Percentiles rank a stretch among this genome's conserved stretches.
Conservation (phyloP, 2,329 filamentous ascomycete genomes). For the Penicillium expansum region DNA sequence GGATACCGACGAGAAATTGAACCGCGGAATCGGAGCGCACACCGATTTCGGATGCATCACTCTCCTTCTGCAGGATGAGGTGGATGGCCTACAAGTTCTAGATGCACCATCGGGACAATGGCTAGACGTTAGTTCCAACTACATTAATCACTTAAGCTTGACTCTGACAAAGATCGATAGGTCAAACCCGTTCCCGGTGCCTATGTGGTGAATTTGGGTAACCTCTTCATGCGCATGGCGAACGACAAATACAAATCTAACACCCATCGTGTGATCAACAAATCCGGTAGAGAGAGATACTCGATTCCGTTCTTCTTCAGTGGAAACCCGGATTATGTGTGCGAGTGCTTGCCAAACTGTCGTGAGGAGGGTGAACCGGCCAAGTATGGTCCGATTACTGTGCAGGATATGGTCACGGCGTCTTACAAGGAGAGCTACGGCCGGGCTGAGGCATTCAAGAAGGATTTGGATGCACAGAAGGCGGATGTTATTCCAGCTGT, state of each 20-base stretch:
- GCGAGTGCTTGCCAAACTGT: slow-evolving; percentile 46
- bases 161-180: slow-evolving; percentile 2
- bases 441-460: slow-evolving; percentile 43
- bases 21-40: slow-evolving; percentile 44
- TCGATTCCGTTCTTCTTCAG: slow-evolving; percentile 45
- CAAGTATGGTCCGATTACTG: slow-evolving; percentile 46
- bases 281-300: slow-evolving; percentile 40
- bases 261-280: slow-evolving; percentile 45
- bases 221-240: slow-evolving; percentile 45
- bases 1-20: slow-evolving; percentile 37
- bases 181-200: slow-evolving; percentile 29
- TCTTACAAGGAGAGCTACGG: slow-evolving; percentile 48
- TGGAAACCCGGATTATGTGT: slow-evolving; percentile 46
- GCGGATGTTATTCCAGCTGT: slow-evolving; percentile 3
- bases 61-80: slow-evolving; percentile 43
- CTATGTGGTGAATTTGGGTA: slow-evolving; percentile 35
- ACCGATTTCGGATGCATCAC: slow-evolving; percentile 46
- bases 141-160: not conserved
- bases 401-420: slow-evolving; percentile 41
- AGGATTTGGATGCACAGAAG: slow-evolving; percentile 28
- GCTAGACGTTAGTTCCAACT: slow-evolving; percentile 28
- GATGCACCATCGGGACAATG: slow-evolving; percentile 31
- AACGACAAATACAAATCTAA: slow-evolving; percentile 46
- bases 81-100: slow-evolving; percentile 39
- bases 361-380: slow-evolving; percentile 33